Conservation (phyloP, 108 stramenopile genomes). For the Cyclotella atomus region DNA sequence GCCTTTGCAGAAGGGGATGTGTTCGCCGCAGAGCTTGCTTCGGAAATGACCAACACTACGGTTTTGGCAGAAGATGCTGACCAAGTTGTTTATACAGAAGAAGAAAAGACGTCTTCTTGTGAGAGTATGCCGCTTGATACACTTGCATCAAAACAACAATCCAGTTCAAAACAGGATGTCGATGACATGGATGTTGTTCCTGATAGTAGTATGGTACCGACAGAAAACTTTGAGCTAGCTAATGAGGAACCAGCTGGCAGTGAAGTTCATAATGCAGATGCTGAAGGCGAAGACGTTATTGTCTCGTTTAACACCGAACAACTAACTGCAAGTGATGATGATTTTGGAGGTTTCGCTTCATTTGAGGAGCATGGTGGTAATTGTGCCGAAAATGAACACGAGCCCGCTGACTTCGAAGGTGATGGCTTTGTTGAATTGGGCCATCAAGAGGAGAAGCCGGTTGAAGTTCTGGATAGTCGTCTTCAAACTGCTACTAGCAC, state of each 20-base stretch:
- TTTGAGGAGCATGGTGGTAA: slow-evolving; percentile 8
- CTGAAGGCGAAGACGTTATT: no score
- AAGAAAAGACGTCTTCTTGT: background rate
- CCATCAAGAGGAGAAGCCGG: background rate
- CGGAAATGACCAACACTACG: background rate
- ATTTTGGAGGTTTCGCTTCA: slow-evolving; percentile 8
- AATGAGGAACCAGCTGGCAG: background rate
- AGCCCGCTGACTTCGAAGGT: background rate
- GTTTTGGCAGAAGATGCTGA: background rate
- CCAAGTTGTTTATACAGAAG: background rate
- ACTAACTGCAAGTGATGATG: slow-evolving; percentile 14
- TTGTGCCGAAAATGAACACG: background rate
- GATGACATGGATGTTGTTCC: no score
- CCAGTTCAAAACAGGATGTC: no score
- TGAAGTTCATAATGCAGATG: no score
- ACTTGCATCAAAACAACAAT: no score
- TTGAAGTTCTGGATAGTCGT: background rate
- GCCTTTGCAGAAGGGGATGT: background rate
- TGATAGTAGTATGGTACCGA: no score
- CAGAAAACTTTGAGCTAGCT: background rate
- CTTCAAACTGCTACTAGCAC: background rate
- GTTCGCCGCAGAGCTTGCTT: no score
- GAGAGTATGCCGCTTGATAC: no score
- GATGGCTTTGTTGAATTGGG: no score
- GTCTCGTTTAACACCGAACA: no score